These are phyloP conservation scores for Sphaerulina vaccinii DNA, from an alignment of 2,329 filamentous ascomycete species.

Conservation along the genomic window DNA sequence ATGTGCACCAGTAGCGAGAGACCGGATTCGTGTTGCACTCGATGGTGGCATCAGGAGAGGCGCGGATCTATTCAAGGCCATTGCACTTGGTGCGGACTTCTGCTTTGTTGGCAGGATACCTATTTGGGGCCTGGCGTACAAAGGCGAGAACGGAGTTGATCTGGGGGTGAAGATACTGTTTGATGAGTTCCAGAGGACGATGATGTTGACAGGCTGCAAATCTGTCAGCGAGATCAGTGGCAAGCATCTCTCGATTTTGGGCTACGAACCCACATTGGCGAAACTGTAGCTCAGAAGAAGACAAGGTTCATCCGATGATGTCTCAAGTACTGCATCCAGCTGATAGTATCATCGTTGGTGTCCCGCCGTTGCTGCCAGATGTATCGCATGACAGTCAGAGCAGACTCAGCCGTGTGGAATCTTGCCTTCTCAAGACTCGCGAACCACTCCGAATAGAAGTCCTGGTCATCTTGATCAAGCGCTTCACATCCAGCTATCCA, in stretches of 20 bases:
- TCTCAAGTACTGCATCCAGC: neutral
- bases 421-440: neutral
- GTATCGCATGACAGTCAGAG: neutral
- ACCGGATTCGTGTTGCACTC: conserved; percentile 59
- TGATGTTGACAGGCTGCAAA: conserved; percentile 38
- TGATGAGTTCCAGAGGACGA: conserved; percentile 40
- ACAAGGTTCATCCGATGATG: neutral
- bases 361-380: neutral
- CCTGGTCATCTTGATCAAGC: neutral
- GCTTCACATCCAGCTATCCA: conserved; percentile 9
- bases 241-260: conserved; percentile 17
- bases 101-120: neutral
- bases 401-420: neutral
- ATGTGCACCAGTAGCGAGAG: conserved; percentile 70
- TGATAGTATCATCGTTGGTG: neutral
- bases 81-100: conserved; percentile 78
- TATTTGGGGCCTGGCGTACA: conserved; percentile 61
- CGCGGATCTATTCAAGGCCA: conserved; percentile 90
- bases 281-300: conserved; percentile 13
- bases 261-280: conserved; percentile 10
- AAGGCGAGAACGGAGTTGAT: conserved; percentile 38
- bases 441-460: conserved; percentile 6
- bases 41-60: conserved; percentile 87
- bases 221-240: conserved; percentile 16
- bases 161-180: conserved; percentile 45